These are phyloP conservation scores for Protomyces inouyei DNA, from an alignment of 1,139 yeast genomes.

Conservation along the genomic window DNA sequence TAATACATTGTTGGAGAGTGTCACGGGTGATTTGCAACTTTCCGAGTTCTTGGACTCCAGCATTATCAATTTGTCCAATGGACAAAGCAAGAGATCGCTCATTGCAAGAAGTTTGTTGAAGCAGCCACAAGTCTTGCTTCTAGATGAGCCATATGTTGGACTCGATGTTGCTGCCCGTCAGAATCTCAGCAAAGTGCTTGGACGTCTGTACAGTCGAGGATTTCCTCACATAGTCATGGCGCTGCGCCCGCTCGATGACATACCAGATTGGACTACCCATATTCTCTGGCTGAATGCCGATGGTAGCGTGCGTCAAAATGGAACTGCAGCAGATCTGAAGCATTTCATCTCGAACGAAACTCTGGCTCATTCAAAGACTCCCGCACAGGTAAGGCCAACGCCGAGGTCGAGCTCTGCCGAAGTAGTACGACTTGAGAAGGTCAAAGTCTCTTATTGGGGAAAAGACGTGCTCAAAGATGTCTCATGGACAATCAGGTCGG, in stretches of 20 bases:
- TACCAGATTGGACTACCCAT: constrained; percentile 77
- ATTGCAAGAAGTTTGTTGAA: constrained; percentile 67
- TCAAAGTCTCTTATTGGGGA: constrained; percentile 64
- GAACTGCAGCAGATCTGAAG: constrained; percentile 43
- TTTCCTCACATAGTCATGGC: constrained; percentile 59
- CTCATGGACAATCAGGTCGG: constrained; percentile 60
- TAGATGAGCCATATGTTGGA: constrained; percentile 87
- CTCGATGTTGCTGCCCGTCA: constrained; percentile 70
- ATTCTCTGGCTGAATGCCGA: constrained; percentile 43
- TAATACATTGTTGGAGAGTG: constrained; percentile 34
- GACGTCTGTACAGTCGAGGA: constrained; percentile 34
- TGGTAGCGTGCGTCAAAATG: constrained; percentile 50
- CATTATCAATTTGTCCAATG: constrained; percentile 85
- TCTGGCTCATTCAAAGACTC: neutral
- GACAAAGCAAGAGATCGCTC: constrained; percentile 86
- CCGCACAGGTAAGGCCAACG: neutral
- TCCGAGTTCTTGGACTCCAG: constrained; percentile 55
- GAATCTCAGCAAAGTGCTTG: constrained; percentile 53
- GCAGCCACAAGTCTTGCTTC: constrained; percentile 58
- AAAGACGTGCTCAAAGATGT: constrained; percentile 56
- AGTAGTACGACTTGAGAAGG: constrained; percentile 56
- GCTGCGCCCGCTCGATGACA: constrained; percentile 62
- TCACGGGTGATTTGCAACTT: constrained; percentile 48
- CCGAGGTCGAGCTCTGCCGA: neutral
- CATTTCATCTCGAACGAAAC: neutral